phyloP scores from a whole-genome alignment of 306 rosid species.

The Dryas drummondii region DNA sequence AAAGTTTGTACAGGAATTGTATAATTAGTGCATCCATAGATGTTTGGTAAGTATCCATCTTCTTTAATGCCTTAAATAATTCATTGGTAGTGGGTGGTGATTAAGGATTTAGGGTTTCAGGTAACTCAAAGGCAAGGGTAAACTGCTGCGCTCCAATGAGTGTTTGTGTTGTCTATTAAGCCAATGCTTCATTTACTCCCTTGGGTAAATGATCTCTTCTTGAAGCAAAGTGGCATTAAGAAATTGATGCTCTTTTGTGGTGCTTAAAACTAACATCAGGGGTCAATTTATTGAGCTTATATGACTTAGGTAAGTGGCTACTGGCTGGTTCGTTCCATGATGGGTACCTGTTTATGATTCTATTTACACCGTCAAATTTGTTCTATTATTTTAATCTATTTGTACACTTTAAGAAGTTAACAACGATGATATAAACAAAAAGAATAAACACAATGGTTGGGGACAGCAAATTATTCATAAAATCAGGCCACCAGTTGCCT shows the following conservation, averaged over 20 bases:
- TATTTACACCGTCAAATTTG: too few relatives aligned
- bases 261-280: background rate
- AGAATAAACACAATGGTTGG: background rate
- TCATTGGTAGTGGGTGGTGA: background rate
- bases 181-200: too few relatives aligned
- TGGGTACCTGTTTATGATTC: too few relatives aligned
- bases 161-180: too few relatives aligned
- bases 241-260: background rate
- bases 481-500: background rate
- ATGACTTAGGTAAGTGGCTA: too few relatives aligned
- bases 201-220: background rate
- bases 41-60: background rate
- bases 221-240: background rate
- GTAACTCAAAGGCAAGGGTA: background rate
- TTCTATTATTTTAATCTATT: too few relatives aligned
- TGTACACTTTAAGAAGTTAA: too few relatives aligned
- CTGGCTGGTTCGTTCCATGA: too few relatives aligned
- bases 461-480: background rate
- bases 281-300: too few relatives aligned
- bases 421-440: background rate
- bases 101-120: background rate
- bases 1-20: slow-evolving; percentile 17
- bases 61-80: background rate
- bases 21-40: background rate
- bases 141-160: background rate